Base-by-base conservation (phyloP, 2,329 filamentous ascomycete species). In the Colletotrichum euphorbiae region DNA sequence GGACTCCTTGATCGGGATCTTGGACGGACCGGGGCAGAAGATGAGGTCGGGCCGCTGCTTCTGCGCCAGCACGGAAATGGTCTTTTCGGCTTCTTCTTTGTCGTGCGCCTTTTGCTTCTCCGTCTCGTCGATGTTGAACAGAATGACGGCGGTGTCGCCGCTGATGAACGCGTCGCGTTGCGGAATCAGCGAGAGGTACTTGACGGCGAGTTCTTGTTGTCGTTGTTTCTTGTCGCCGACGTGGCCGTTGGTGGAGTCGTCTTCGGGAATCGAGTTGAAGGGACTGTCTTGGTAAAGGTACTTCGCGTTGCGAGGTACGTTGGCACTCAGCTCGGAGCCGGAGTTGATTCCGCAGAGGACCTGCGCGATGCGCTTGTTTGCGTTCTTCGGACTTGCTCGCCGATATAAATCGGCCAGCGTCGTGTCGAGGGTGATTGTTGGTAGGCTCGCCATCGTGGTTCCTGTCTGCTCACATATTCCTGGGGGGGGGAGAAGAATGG, bases 81-180 rank as follows among this genome's bases (percentile, higher is more conserved):
- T 80, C 40, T 70, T 67, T 61, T 77, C 68, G 6, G 74, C 74
- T 33, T 80, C 76, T 19, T 68, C 70, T 2, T 68, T 71, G 55
- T 77, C 76, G 58, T 76, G 75, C 0, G 72, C 71, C n/a, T 70
- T 66, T 19, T 72, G 70, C 12, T 71, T 61, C 2, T 70, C 50
- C 0, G 72, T 67, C n/a, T 70, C 66, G 36, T 73, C 70, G 31
- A 75, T 67, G 56, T 77, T 72, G 70, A 79, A 79, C 63, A 80
- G 68, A 4, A 80, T 67, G 1, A 73, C 73, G 0, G 74, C 67
- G 0, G 73, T 71, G 6, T 70, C 56, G 31, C 73, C 72, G 43
- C 69, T 69, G 52, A 79, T 76, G 69, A 80, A 80, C 42, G 77
- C 74, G 36, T 79, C 77, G n/a, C 76, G 75, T 66, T 80, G 78